Percentiles rank a stretch among this genome's conserved stretches.
These are phyloP conservation scores for Phytophthora citrophthora DNA, from an alignment of 352 stramenopile species.

Conservation along the genomic window DNA sequence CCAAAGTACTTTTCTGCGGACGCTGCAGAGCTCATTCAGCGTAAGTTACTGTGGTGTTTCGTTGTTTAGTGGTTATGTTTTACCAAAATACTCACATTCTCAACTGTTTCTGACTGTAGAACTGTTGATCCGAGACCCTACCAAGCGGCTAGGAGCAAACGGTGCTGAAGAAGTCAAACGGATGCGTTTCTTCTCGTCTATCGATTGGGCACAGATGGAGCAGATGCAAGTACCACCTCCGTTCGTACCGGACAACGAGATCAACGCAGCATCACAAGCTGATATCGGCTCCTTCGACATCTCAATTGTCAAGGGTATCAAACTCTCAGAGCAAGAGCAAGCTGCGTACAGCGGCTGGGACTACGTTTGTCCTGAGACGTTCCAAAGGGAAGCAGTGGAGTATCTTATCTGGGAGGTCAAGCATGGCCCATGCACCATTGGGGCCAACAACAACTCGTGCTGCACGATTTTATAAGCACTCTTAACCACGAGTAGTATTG, in stretches of 20 bases:
- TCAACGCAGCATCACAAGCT: slow-evolving; percentile 84
- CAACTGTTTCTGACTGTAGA: slow-evolving; percentile 41
- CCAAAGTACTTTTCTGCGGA: slow-evolving; percentile 84
- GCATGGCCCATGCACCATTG: slow-evolving; percentile 72
- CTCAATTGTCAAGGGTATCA: slow-evolving; percentile 70
- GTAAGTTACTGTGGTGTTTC: slow-evolving; percentile 39
- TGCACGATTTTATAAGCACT: slow-evolving; percentile 55
- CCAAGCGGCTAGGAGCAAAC: slow-evolving; percentile 70
- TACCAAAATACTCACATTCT: slow-evolving; percentile 7
- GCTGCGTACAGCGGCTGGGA: slow-evolving; percentile 75
- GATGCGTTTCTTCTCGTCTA: slow-evolving; percentile 78
- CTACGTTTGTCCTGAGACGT: slow-evolving; percentile 77
- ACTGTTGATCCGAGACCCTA: slow-evolving; percentile 76
- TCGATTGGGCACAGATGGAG: slow-evolving; percentile 83
- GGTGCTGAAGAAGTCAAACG: slow-evolving; percentile 79
- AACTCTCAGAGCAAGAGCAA: slow-evolving; percentile 75
- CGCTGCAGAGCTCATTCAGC: slow-evolving; percentile 74
- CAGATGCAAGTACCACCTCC: slow-evolving; percentile 66
- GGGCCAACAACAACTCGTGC: slow-evolving; percentile 66
- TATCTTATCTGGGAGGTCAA: slow-evolving; percentile 87
- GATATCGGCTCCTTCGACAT: slow-evolving; percentile 87
- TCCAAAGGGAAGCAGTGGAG: slow-evolving; percentile 83
- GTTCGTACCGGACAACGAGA: slow-evolving; percentile 85
- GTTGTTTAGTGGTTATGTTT: not conserved
- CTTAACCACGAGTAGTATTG: not conserved